Conservation (phyloP, 108 stramenopile genomes). For the Chaetoceros tenuissimus region DNA sequence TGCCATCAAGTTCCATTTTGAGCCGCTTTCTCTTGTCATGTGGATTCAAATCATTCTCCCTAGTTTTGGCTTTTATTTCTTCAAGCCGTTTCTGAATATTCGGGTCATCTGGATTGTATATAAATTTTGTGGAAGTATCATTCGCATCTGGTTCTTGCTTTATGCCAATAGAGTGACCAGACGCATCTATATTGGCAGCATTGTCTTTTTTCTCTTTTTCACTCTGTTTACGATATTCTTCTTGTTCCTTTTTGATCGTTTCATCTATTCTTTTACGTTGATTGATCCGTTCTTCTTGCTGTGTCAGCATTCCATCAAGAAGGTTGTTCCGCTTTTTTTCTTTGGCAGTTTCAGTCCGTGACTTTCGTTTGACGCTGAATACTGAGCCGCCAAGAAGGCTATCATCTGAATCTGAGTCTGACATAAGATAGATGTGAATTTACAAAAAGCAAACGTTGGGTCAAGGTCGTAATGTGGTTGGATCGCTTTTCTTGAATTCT, state of each 20-base stretch:
- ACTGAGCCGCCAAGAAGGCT: no score
- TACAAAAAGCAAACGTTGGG: no score
- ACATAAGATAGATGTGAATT: no score
- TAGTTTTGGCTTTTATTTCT: neutral
- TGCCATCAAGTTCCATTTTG: neutral
- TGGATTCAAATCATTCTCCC: neutral
- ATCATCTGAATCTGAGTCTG: no score
- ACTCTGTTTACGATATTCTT: neutral
- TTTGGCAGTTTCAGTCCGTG: neutral
- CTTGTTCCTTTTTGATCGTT: neutral
- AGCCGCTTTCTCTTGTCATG: neutral
- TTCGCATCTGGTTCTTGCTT: no score
- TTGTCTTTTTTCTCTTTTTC: neutral
- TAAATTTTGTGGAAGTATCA: no score
- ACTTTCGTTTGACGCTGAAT: no score
- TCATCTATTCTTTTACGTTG: neutral
- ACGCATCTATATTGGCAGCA: no score
- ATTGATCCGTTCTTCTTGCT: neutral
- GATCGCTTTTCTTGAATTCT: neutral
- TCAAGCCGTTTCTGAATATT: neutral
- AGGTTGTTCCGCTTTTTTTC: neutral
- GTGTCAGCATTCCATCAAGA: neutral
- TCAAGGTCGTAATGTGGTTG: no score
- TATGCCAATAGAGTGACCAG: no score
- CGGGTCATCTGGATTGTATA: neutral